Percentiles rank a stretch among this genome's conserved stretches.
Conservation (phyloP, 106 monocot species). For the Posidonia australis region DNA sequence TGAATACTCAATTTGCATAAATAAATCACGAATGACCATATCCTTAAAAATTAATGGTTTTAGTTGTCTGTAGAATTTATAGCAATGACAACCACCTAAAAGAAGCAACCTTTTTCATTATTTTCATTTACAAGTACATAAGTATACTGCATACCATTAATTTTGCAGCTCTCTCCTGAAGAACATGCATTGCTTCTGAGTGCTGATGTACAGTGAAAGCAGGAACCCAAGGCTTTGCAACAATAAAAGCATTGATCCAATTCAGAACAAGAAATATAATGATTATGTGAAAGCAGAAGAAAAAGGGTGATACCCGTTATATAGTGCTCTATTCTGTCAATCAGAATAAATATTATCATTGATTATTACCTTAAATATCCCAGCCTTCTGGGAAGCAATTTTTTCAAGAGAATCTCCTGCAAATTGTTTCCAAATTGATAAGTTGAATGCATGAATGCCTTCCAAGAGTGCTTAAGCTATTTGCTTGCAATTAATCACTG, state of each 20-base stretch:
- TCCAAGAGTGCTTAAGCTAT: background rate
- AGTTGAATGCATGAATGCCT: background rate
- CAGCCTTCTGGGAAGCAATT: constrained; percentile 80
- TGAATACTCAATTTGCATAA: too few species aligned
- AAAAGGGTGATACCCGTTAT: too few species aligned
- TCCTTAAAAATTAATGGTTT: too few species aligned
- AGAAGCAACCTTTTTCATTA: too few species aligned
- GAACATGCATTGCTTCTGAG: constrained; percentile 56
- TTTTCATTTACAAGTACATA: too few species aligned
- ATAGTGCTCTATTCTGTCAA: too few species aligned
- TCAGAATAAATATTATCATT: background rate
- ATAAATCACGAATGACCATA: too few species aligned
- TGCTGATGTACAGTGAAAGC: constrained; percentile 63
- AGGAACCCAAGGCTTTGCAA: constrained; percentile 49
- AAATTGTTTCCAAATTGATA: background rate
- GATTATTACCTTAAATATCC: constrained; percentile 69
- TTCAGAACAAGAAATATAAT: too few species aligned
- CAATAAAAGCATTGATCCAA: constrained; percentile 21
- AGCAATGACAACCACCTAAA: background rate
- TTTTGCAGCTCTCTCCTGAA: constrained; percentile 42
- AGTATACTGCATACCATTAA: constrained; percentile 32
- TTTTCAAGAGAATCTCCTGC: constrained; percentile 64
- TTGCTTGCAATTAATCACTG: too few species aligned
- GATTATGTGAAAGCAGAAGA: too few species aligned
- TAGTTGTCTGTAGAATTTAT: too few species aligned